Conservation (phyloP, 148 eudicot species). For the Rheum nobile region DNA sequence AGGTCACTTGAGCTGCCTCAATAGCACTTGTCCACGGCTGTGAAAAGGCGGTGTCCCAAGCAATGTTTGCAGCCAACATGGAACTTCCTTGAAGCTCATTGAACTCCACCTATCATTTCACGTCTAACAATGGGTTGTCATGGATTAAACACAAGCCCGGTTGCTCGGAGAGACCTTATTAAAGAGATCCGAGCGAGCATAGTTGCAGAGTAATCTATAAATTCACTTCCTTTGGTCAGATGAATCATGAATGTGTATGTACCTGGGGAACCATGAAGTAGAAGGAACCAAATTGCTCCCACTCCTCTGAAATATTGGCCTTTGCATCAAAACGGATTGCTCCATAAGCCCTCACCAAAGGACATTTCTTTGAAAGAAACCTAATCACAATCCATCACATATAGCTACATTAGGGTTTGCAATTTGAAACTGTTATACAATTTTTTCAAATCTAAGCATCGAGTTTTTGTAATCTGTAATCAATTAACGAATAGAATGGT, state of each 20-base stretch:
- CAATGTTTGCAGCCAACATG: constrained; percentile 70
- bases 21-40: constrained; percentile 50
- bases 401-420: neutral
- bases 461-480: neutral
- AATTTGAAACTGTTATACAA: neutral
- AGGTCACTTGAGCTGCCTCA: constrained; percentile 47
- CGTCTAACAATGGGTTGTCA: constrained; percentile 29
- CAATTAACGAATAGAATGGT: neutral
- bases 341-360: constrained; percentile 89
- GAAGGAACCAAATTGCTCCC: constrained; percentile 89
- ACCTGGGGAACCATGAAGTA: constrained; percentile 97
- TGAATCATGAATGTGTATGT: constrained; percentile 8
- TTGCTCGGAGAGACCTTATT: constrained; percentile 13
- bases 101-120: constrained; percentile 74
- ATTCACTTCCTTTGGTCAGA: neutral
- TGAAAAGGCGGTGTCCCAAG: constrained; percentile 78
- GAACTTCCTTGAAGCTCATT: constrained; percentile 89
- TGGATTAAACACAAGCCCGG: constrained; percentile 8
- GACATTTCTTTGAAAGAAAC: constrained; percentile 77
- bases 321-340: constrained; percentile 90
- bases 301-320: constrained; percentile 57
- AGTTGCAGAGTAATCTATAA: neutral
- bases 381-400: constrained; percentile 16
- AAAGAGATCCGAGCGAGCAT: neutral
- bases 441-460: neutral